These are phyloP conservation scores for Apiotrichum sp. DNA, from an alignment of 1,284 basidiomycete genomes.

Conservation along the genomic window DNA sequence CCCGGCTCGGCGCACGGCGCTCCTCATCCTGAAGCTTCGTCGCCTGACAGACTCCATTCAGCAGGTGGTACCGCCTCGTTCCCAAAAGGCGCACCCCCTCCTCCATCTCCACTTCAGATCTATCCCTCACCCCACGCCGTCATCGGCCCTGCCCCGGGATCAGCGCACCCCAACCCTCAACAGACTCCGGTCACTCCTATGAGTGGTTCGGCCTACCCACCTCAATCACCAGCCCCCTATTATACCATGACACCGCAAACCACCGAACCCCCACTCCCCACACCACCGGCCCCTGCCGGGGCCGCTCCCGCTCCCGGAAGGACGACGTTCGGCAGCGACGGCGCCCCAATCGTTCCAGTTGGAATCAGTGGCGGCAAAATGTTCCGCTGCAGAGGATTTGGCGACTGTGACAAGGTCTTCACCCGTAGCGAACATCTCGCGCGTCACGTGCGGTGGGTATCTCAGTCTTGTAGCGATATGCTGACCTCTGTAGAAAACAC, in stretches of 20 bases:
- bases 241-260: slow-evolving; percentile 27
- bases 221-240: slow-evolving; percentile 20
- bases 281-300: slow-evolving; percentile 21
- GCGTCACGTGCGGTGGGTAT: slow-evolving; percentile 76
- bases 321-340: slow-evolving; percentile 32
- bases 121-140: slow-evolving; percentile 19
- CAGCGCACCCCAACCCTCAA: slow-evolving; percentile 35
- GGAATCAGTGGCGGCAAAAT: slow-evolving; percentile 59
- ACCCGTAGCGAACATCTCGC: slow-evolving; percentile 90
- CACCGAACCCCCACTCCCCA: slow-evolving; percentile 24
- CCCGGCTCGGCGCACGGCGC: slow-evolving; percentile 32
- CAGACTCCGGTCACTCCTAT: slow-evolving; percentile 25
- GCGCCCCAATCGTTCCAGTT: slow-evolving; percentile 42
- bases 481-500: slow-evolving; percentile 65
- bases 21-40: slow-evolving; percentile 10
- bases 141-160: slow-evolving; percentile 26
- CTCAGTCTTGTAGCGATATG: not conserved
- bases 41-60: slow-evolving; percentile 30
- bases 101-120: slow-evolving; percentile 24
- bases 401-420: slow-evolving; percentile 94
- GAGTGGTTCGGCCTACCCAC: slow-evolving; percentile 31
- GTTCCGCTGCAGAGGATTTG: slow-evolving; percentile 90
- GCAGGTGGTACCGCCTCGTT: slow-evolving; percentile 22
- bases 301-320: not conserved
- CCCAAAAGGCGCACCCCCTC: slow-evolving; percentile 17